Conservation (phyloP, 2,329 filamentous ascomycete species). For the Ascochyta fabae region DNA sequence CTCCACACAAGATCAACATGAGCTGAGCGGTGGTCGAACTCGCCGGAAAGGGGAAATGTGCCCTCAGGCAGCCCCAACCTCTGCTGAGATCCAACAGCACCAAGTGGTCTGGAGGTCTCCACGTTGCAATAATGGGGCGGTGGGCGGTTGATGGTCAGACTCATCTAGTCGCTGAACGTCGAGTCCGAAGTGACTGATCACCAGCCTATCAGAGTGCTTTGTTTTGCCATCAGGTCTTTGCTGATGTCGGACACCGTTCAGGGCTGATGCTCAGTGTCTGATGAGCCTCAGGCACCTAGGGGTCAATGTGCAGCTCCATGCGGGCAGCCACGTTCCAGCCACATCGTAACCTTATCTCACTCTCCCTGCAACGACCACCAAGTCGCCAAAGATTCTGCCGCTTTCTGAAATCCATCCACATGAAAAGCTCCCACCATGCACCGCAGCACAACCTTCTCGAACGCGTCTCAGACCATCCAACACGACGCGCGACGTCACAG, state of each 20-base stretch:
- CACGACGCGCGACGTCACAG: background rate
- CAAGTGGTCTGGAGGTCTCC: constrained; percentile 10
- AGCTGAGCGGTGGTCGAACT: constrained; percentile 1
- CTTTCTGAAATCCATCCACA: background rate
- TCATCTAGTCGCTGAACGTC: background rate
- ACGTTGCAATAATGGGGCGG: constrained; percentile 6
- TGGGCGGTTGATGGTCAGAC: constrained; percentile 2
- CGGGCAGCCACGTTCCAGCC: constrained; percentile 12
- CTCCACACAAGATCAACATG: constrained; percentile 17
- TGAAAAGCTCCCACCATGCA: background rate
- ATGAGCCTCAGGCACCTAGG: constrained; percentile 2
- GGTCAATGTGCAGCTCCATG: background rate
- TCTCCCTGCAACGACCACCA: background rate
- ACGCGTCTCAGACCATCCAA: constrained; percentile 1
- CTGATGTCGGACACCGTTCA: constrained; percentile 9
- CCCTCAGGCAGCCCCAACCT: constrained; percentile 9
- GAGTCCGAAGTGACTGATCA: background rate
- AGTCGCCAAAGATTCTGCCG: background rate
- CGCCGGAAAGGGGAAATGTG: constrained; percentile 9
- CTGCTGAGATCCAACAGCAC: constrained; percentile 7
- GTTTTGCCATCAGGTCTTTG: constrained; percentile 11
- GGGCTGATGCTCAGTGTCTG: constrained; percentile 1
- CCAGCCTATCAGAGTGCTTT: background rate
- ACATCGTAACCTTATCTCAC: constrained; percentile 4
- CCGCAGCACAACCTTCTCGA: background rate